phyloP scores from a whole-genome alignment of 2,329 filamentous ascomycete genomes.

The Cercospora zeina region DNA sequence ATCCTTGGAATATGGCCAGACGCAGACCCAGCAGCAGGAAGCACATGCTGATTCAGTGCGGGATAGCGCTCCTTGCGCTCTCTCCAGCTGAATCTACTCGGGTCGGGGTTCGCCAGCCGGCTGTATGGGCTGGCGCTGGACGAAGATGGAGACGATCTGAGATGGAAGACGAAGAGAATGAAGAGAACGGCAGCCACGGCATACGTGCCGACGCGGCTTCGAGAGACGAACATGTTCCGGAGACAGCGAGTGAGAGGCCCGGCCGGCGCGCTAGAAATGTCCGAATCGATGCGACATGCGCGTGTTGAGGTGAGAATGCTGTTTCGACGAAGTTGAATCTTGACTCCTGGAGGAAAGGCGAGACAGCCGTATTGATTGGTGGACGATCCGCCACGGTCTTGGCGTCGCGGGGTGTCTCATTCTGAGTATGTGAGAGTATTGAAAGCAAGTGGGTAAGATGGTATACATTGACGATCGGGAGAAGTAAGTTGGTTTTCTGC shows the following conservation, averaged over 20 bases:
- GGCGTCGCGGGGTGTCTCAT: not conserved
- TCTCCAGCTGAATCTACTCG: slow-evolving; percentile 21
- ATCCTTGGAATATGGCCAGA: slow-evolving; percentile 17
- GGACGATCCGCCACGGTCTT: not conserved
- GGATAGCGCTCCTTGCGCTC: slow-evolving; percentile 23
- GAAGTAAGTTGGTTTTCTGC: not conserved
- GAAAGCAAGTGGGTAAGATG: not conserved
- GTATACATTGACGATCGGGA: not conserved
- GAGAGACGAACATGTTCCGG: slow-evolving; percentile 13
- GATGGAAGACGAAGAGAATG: slow-evolving; percentile 19
- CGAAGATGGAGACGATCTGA: slow-evolving; percentile 3
- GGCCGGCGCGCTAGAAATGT: not conserved
- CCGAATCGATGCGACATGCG: not conserved
- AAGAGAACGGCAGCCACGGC: slow-evolving; percentile 14
- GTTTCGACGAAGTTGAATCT: not conserved
- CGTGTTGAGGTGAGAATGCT: not conserved
- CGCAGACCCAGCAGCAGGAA: slow-evolving; percentile 13
- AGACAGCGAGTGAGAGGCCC: not conserved
- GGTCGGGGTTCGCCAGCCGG: not conserved
- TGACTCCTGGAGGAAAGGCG: not conserved
- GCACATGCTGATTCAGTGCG: slow-evolving; percentile 14
- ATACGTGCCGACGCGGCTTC: slow-evolving; percentile 14
- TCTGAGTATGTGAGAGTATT: not conserved
- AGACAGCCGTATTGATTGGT: not conserved
- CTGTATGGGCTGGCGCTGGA: not conserved